Base-by-base conservation (phyloP, 225 moss, liverwort and hornwort species). In the Bryoerythrophyllum caledonicum region DNA sequence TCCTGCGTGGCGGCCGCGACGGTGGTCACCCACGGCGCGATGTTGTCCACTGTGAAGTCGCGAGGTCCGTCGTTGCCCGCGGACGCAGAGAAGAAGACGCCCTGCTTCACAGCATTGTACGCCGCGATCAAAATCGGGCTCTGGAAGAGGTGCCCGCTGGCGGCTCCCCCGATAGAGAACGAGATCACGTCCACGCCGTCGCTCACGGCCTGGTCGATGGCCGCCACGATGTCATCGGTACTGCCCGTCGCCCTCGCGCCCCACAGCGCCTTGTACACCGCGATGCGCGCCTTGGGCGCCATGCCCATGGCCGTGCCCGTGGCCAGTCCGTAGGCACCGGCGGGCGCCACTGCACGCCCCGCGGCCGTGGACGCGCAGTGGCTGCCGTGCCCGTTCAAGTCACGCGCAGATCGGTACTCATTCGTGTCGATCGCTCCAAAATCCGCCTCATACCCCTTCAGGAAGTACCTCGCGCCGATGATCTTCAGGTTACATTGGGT, bases 1-100 rank as follows among this genome's bases (percentile, higher is more conserved):
- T 91, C 91, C 2, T 83, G 69, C 1, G 85, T 91, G 53, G 84
- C 80, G 35, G 89, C 89, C 0, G 73, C 91, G 5, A 89, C 89
- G 0, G 68, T 80, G 1, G 68, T 80, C 19, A 91, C 65, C 89
- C 89, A 91, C 0, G 91, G 91, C 0, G 85, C 86, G 11, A 82
- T 49, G 24, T 86, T 89, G 43, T 71, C 35, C 10, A 87, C 85
- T 0, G 86, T 72, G 21, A n/a, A n/a, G n/a, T n/a, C n/a, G 68
- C 60, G 0, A 69, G 91, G 85, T 12, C 89, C 89, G 2, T 43
- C 69, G 71, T 91, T 91, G 2, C 88, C 85, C 7, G 77, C 89
- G 1, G 83, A 79, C 28, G 69, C 74, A 0, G 86, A 85, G 2
- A 87, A 75, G 19, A 91, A 74, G 5, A 91, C 65, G 0, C 86